Conservation (phyloP, 139 green algal species). For the Trebouxia sp. region DNA sequence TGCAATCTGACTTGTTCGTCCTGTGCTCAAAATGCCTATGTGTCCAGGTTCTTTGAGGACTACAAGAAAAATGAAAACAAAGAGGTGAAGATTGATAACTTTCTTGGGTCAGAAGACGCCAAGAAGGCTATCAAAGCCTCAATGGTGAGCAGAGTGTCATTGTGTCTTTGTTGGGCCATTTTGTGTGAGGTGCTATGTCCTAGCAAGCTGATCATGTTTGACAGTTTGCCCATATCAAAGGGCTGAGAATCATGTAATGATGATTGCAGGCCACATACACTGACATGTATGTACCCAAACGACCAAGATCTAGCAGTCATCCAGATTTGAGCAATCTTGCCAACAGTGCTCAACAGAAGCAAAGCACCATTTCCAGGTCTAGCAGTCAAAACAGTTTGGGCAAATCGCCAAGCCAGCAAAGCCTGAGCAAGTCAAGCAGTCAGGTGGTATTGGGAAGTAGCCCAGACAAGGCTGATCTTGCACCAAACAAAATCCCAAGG, state of each 20-base stretch:
- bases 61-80: conserved; percentile 99
- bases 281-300: conserved; percentile 10
- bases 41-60: conserved; percentile 87
- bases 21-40: background rate
- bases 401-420: background rate
- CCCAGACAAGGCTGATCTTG: background rate
- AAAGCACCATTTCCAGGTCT: background rate
- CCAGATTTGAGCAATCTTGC: conserved; percentile 18
- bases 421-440: background rate
- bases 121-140: conserved; percentile 72
- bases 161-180: background rate
- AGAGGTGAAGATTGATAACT: conserved; percentile 90
- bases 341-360: background rate
- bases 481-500: background rate
- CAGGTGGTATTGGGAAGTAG: background rate
- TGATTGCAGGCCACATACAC: conserved; percentile 15
- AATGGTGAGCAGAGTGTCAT: conserved; percentile 49
- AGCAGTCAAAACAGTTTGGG: background rate
- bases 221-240: too few species aligned
- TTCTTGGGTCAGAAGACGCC: conserved; percentile 76
- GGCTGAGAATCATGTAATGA: too few species aligned
- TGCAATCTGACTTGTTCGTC: background rate
- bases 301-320: conserved; percentile 7
- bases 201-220: background rate
- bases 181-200: background rate